Conservation (phyloP, 306 rosid species). For the Comarum palustre region DNA sequence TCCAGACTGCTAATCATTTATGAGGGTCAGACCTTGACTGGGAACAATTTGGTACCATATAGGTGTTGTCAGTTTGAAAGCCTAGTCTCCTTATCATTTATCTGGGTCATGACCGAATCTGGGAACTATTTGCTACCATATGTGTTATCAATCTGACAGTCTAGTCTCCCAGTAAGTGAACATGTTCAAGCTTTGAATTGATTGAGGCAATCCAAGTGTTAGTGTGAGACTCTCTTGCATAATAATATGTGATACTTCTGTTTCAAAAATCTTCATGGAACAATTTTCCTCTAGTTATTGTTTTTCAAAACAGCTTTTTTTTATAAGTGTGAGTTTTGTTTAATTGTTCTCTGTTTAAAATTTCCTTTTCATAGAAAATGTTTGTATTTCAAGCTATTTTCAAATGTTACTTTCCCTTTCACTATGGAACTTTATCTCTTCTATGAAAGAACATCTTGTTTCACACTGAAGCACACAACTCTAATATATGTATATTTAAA, state of each 20-base stretch:
- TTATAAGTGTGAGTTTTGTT: not conserved
- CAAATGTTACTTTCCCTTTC: not conserved
- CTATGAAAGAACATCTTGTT: not conserved
- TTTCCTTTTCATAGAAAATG: not conserved
- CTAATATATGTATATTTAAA: not conserved
- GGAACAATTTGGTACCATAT: not conserved
- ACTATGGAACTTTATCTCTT: not conserved
- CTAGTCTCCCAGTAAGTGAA: constrained; percentile 1
- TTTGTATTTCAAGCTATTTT: not conserved
- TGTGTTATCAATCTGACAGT: not conserved
- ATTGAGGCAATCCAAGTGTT: not conserved
- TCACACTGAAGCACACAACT: not conserved
- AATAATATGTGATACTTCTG: not conserved
- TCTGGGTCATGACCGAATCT: not conserved
- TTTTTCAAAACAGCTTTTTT: not conserved
- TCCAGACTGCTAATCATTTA: constrained; percentile 6
- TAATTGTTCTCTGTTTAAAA: not conserved
- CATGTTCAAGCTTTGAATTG: not conserved
- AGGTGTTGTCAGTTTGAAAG: not conserved
- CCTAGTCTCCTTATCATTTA: not conserved
- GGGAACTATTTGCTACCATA: constrained; percentile 6
- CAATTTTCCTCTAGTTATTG: not conserved
- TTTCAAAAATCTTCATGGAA: not conserved
- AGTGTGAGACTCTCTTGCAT: not conserved
- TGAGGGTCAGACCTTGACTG: constrained; percentile 6